Percentiles rank a stretch among this genome's conserved stretches.
phyloP scores from a whole-genome alignment of 106 monocot species.

The Allium fistulosum region DNA sequence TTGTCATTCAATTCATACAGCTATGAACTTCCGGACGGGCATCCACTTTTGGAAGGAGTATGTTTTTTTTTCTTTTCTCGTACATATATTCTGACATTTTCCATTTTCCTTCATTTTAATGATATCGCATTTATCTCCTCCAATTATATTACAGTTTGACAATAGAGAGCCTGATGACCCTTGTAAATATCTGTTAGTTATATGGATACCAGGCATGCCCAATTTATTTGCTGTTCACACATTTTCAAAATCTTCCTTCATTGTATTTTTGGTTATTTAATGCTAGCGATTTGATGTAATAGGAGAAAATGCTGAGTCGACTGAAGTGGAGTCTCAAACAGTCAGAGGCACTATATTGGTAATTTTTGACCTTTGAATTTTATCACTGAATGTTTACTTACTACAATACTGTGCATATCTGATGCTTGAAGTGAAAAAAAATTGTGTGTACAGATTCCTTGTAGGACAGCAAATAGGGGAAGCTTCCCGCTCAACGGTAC shows the following conservation, averaged over 20 bases:
- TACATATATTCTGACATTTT: neutral
- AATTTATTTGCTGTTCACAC: neutral
- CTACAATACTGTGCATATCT: no score
- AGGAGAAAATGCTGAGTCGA: conserved; percentile 59
- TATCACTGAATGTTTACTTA: no score
- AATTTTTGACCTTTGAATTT: no score
- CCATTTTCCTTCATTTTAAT: neutral
- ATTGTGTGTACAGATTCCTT: no score
- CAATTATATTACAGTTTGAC: conserved; percentile 25
- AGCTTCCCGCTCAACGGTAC: no score
- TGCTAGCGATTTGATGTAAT: conserved; percentile 2
- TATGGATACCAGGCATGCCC: conserved; percentile 55
- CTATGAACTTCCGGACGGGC: conserved; percentile 52
- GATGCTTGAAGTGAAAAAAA: no score
- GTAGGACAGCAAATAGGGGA: no score
- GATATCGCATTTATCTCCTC: neutral
- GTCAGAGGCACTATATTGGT: conserved; percentile 59
- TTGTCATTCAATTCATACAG: conserved; percentile 3
- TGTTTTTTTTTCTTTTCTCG: conserved; percentile 2
- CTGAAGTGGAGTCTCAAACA: conserved; percentile 32
- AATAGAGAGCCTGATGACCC: conserved; percentile 51
- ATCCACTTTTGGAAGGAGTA: conserved; percentile 46
- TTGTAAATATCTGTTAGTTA: conserved; percentile 42
- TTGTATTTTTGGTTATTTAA: neutral
- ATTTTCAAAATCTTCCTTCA: neutral